Conservation (phyloP, 2,329 filamentous ascomycete genomes). For the Juglanconis sp. region DNA sequence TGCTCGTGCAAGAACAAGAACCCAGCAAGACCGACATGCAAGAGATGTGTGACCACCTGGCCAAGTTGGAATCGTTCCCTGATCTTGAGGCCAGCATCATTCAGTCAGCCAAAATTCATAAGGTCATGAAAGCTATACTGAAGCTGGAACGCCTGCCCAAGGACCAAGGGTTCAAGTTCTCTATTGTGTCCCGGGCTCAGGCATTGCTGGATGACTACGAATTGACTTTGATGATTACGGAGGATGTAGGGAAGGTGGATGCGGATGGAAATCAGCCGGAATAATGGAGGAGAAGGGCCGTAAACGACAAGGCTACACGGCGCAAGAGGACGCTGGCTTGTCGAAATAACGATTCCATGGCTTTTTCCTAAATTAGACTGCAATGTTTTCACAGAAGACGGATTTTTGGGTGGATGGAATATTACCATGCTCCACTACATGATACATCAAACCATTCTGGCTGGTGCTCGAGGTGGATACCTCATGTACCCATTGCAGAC, state of each 20-base stretch:
- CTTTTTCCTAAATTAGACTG: too few relatives aligned
- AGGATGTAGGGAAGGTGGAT: neutral
- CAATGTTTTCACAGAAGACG: too few relatives aligned
- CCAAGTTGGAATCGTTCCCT: neutral
- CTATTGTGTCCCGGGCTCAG: neutral
- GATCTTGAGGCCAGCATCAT: neutral
- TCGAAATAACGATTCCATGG: too few relatives aligned
- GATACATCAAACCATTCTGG: too few relatives aligned
- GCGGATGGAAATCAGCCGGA: neutral
- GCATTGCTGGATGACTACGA: constrained; percentile 6
- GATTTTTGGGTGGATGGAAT: too few relatives aligned
- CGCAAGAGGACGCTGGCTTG: too few relatives aligned
- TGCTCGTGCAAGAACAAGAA: neutral
- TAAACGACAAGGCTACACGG: neutral
- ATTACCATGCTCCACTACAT: too few relatives aligned
- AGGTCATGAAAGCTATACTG: constrained; percentile 1
- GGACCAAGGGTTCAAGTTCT: constrained; percentile 1
- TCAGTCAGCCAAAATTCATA: neutral
- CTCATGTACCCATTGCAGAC: too few relatives aligned
- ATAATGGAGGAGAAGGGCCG: neutral
- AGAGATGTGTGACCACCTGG: neutral
- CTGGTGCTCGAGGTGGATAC: too few relatives aligned
- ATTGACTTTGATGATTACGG: neutral
- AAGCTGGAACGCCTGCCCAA: neutral
- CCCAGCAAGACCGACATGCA: neutral